Percentiles rank a stretch among this genome's conserved stretches.
Evolutionary conservation across 805 yeast genomes (phyloP).

Genomic region (Yueomyces sp.): DNA sequence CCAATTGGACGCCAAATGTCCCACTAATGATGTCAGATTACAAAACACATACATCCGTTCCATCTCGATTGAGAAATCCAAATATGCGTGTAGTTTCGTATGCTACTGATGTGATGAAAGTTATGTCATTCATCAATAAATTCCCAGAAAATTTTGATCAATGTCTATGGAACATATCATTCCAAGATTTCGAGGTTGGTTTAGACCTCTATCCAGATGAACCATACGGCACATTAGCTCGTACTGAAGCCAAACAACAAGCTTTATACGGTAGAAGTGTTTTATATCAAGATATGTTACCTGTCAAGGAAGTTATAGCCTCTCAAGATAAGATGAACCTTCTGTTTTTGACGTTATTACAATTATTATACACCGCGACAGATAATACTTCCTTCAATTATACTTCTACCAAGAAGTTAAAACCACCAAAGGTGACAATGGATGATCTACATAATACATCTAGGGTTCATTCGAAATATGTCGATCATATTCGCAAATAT

Average conservation of each 20-base stretch:
- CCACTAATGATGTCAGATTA: conserved; percentile 13
- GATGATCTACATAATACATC: conserved; percentile 4
- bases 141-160: conserved; percentile 13
- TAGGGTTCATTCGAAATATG: conserved; percentile 4
- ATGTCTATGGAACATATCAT: conserved; percentile 15
- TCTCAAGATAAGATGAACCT: conserved; percentile 16
- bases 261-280: not conserved
- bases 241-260: conserved; percentile 1
- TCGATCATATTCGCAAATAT: conserved; percentile 5
- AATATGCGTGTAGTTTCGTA: conserved; percentile 12
- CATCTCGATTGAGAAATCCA: conserved; percentile 11
- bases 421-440: conserved; percentile 7
- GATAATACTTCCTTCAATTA: conserved; percentile 2
- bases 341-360: conserved; percentile 9
- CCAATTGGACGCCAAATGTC: conserved; percentile 18
- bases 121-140: conserved; percentile 20
- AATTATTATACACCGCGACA: conserved; percentile 6
- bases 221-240: conserved; percentile 1
- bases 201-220: conserved; percentile 13
- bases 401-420: conserved; percentile 6
- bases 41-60: not conserved
- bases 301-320: conserved; percentile 10
- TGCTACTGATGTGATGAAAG: conserved; percentile 19
- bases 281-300: conserved; percentile 13
- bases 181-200: conserved; percentile 21